Evolutionary conservation across 73 alveolate genomes (phyloP), one percentile per base, ranked within the genome.

Genomic region (Paramecium sonneborni): DNA sequence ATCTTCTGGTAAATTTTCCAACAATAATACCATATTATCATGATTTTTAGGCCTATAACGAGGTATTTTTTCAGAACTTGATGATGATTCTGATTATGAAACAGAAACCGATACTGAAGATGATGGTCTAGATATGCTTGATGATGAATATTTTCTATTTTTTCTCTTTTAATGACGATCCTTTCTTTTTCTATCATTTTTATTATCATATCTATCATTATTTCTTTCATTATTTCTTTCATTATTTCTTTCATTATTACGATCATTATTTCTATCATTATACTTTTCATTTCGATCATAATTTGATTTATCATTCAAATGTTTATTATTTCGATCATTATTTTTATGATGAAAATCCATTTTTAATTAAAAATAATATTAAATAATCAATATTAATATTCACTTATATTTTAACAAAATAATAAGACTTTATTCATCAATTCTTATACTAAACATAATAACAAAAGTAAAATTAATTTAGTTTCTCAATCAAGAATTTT

Each of bases 1-100:
- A 23, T 79, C 76, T 79, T 79, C 90, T 21, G 90, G 90, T 39
- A 79, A 46, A 79, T 79, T 79, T 37, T 79, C 90, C 44, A 79
- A 23, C 8, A 79, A 79, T 43, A 79, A 41, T 43, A 43, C 90
- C 69, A 26, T 79, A 44, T 79, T 43, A 44, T 79, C 90, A 44
- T 79, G 90, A 79, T 79, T 79, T 44, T 79, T 79, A 6, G 90
- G 90, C 18, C 90, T 38, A 79, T 79, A 79, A 10, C 74, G 14
- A 10, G 44, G 46, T 2, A 41, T 14, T 34, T 79, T 79, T 44
- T 79, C 90, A 41, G 90, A 79, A 46, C 90, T 79, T 79, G 90
- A 79, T 43, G 90, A 79, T 46, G 32, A 39, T 24, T 79, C 90
- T 30, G 90, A 79, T 44, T 23, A 20, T 4, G 90, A 79, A 21